Evolutionary conservation across 106 monocot genomes (phyloP).

Genomic region (Posidonia australis): DNA sequence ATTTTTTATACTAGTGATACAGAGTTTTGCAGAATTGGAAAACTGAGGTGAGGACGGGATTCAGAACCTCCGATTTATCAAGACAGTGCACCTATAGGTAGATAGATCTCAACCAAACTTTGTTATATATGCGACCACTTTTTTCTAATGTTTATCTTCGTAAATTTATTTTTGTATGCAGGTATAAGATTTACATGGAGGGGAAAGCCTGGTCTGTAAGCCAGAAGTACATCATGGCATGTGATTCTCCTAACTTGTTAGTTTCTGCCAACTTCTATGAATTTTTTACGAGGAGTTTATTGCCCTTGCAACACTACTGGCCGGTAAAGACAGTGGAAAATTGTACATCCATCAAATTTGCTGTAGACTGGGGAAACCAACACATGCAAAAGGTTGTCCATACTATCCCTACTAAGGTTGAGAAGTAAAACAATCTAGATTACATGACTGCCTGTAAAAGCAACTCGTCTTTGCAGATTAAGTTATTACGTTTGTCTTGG

Average conservation of each 20-base stretch:
- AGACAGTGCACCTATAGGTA: conserved; percentile 67
- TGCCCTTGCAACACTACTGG: conserved; percentile 79
- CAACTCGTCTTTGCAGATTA: too few species aligned
- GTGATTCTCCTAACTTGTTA: conserved; percentile 42
- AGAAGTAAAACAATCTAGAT: too few species aligned
- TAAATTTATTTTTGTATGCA: conserved; percentile 7
- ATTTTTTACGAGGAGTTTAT: conserved; percentile 56
- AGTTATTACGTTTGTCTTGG: too few species aligned
- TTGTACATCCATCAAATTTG: conserved; percentile 31
- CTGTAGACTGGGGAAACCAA: conserved; percentile 9
- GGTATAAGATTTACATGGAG: conserved; percentile 86
- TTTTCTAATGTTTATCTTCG: too few species aligned
- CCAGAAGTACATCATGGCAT: conserved; percentile 74
- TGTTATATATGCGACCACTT: too few species aligned
- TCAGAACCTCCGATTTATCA: conserved; percentile 59
- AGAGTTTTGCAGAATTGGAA: conserved; percentile 39
- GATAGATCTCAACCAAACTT: background rate
- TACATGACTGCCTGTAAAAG: too few species aligned
- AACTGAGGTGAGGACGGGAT: conserved; percentile 36
- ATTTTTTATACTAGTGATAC: too few species aligned
- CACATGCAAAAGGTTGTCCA: conserved; percentile 7
- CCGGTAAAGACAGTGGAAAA: conserved; percentile 35
- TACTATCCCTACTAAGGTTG: too few species aligned
- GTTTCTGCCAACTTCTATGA: conserved; percentile 46
- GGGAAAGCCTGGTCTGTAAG: conserved; percentile 80